Evolutionary conservation across 2,329 filamentous ascomycete species (phyloP).

Genomic region (Diaporthe nobilis): DNA sequence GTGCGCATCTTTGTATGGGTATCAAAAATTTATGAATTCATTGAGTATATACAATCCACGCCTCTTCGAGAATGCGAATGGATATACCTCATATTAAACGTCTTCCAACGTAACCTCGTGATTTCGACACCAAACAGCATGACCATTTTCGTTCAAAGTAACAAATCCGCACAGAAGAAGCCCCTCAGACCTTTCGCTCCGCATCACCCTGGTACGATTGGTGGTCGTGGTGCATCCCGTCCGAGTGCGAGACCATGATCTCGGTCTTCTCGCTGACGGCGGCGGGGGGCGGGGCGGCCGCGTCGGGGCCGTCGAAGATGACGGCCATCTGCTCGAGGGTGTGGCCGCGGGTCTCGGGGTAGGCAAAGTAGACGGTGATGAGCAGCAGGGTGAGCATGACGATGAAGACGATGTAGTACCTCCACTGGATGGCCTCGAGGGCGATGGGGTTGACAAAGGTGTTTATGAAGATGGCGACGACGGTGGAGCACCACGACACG

Average conservation of each 20-base stretch:
- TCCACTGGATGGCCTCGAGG: constrained; percentile 44
- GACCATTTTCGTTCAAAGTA: no score
- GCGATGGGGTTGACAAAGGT: constrained; percentile 44
- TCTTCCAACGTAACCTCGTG: not conserved
- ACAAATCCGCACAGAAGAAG: not conserved
- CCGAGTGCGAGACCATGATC: constrained; percentile 13
- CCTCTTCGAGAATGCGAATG: no score
- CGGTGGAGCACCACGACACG: constrained; percentile 41
- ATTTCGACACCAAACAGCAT: not conserved
- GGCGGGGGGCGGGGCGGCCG: not conserved
- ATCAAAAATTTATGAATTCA: no score
- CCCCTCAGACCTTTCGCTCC: not conserved
- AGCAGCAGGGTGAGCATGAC: constrained; percentile 40
- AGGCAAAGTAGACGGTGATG: constrained; percentile 42
- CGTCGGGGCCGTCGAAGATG: constrained; percentile 34
- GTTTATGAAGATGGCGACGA: constrained; percentile 42
- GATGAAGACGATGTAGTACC: constrained; percentile 46
- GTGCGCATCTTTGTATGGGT: no score
- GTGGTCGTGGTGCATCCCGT: not conserved
- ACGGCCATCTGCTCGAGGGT: constrained; percentile 36
- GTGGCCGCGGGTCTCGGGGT: constrained; percentile 41
- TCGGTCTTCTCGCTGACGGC: not conserved
- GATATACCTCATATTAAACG: no score
- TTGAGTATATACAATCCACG: no score
- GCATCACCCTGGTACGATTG: not conserved